phyloP scores from a whole-genome alignment of 2,329 filamentous ascomycete genomes.

The Metarhizium album region DNA sequence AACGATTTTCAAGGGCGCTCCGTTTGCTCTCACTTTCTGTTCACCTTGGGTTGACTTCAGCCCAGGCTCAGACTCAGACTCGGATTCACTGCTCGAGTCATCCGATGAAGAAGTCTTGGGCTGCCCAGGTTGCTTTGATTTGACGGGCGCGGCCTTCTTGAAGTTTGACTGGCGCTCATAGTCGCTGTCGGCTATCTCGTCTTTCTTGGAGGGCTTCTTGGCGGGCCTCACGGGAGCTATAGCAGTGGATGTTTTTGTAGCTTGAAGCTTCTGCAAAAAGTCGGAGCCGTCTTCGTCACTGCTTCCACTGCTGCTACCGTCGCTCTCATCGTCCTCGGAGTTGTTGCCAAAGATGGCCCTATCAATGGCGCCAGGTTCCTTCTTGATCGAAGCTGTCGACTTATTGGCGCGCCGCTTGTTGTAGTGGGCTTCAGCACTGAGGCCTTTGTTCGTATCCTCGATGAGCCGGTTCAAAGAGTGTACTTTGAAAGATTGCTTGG shows the following conservation, averaged over 20 bases:
- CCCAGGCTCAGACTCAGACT: slow-evolving; percentile 13
- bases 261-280: slow-evolving; percentile 23
- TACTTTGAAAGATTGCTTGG: slow-evolving; percentile 24
- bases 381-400: slow-evolving; percentile 21
- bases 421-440: slow-evolving; percentile 22
- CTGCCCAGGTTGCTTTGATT: slow-evolving; percentile 4
- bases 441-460: slow-evolving; percentile 25
- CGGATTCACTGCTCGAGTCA: slow-evolving; percentile 19
- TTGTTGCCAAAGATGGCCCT: slow-evolving; percentile 19
- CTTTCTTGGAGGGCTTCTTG: slow-evolving; percentile 22
- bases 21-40: slow-evolving; percentile 6
- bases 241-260: slow-evolving; percentile 7
- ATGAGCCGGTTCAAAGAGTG: slow-evolving; percentile 28
- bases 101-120: slow-evolving; percentile 13
- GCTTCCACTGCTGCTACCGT: slow-evolving; percentile 24
- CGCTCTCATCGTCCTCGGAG: slow-evolving; percentile 20
- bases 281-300: slow-evolving; percentile 21
- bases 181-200: slow-evolving; percentile 33
- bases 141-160: slow-evolving; percentile 10
- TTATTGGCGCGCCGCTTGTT: slow-evolving; percentile 18
- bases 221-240: slow-evolving; percentile 16
- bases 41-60: slow-evolving; percentile 14
- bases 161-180: slow-evolving; percentile 23
- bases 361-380: slow-evolving; percentile 13
- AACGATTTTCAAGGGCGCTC: background rate